Evolutionary conservation across 768 basidiomycete genomes (phyloP), one percentile per base, ranked within the genome.

Genomic region (Hemileccinum rubropunctum): DNA sequence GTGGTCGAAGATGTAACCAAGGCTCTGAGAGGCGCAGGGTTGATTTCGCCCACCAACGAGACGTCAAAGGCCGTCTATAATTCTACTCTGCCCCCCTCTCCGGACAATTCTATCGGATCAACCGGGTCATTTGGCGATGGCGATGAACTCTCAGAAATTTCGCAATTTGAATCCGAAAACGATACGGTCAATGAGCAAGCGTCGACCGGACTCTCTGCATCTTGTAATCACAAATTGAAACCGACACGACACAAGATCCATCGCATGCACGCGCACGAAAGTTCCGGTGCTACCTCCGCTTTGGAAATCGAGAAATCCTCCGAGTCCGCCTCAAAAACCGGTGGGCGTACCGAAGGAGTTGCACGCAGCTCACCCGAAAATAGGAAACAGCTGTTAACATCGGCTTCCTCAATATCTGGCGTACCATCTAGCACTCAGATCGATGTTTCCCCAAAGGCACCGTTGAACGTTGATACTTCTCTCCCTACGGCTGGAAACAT

Each of bases 81-180:
- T 20, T 33, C 38, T 18, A 18, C 30, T 12, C 13, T 12, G 1
- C 37, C 40, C 10, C 33, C 41, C 30, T 23, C 34, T 30, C 48
- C 14, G 3, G 42, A 35, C 12, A 41, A 52, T 30, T 60, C 32
- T 14, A 45, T 36, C 3, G 14, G 21, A 32, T n/a, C 13, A 28
- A 23, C 10, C 11, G 38, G 11, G 14, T 39, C 52, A n/a, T 58
- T 61, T 53, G 59, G 50, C 17, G 51, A 47, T 45, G 32, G 37
- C 42, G 59, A 69, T 21, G 63, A 61, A 20, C 48, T 66, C 23
- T 71, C 71, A 23, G 67, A 73, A 41, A 57, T 71, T 50, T 71
- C 71, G 15, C 63, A 70, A 34, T 57, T 65, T 40, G 61, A 61
- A 45, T 17, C 43, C 10, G 50, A 65, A 35, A 11, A 35, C 17